Base-by-base conservation (phyloP, 2,329 filamentous ascomycete genomes). In the Aureobasidium sp. region DNA sequence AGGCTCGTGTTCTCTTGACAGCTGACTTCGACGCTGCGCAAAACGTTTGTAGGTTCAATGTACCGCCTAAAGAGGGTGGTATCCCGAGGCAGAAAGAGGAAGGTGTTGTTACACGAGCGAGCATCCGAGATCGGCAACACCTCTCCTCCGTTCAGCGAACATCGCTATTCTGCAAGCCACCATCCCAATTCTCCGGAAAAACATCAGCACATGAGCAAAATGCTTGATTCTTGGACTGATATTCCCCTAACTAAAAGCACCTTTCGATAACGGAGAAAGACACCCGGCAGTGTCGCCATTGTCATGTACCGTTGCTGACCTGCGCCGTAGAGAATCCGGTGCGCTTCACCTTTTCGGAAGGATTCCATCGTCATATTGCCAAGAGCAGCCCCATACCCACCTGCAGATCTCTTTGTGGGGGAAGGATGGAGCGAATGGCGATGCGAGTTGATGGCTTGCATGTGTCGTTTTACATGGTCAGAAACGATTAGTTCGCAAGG, bases 381-480 rank as follows among this genome's bases (percentile, higher is more conserved):
- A 59, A 59, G 55, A 36, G 47, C 32, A 25, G 36, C 55, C 47
- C 47, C 57, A 51, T 60, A 44, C 57, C 25, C 11, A 49, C 27
- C n/a, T 60, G 57, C 47, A 42, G 45, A 60, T 60, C 57, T 49
- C 32, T 54, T 54, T 41, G 47, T 37, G 57, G 47, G 57, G 57
- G 30, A 36, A 58, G 25, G 16, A 13, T 47, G 42, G 54, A 47
- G 29, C 54, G 54, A 58, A 58, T 58, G 36, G 42, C 44, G 54
- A 58, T 47, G 21, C 54, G 54, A 45, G 32, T 32, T 47, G 42
- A 45, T 47, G 30, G 54, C 42, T 47, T 14, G 16, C 55, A 59
- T 59, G 55, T 48, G 51, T 49, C 55, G 55, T 59, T 59, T 59
- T 41, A 25, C 39, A 5, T 32, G 34, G 44, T 49, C 34, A 39